These are phyloP conservation scores for Amanita molliuscula DNA, from an alignment of 768 basidiomycete species.

Conservation along the genomic window DNA sequence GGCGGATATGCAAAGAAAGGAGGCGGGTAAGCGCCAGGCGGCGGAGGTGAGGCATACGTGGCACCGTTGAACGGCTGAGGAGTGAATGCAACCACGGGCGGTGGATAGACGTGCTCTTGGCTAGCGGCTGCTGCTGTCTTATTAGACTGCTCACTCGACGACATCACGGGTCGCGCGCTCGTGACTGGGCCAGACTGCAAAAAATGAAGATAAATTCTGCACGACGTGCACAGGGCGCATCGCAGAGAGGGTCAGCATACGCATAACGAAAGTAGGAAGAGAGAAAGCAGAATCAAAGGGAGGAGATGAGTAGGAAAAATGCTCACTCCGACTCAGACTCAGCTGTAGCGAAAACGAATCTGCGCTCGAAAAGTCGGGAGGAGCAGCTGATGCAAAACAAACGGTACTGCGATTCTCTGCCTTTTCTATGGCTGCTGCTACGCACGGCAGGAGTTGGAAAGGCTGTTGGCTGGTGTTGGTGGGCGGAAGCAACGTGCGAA, in stretches of 20 bases:
- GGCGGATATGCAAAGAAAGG: conserved; percentile 33
- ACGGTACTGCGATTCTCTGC: neutral
- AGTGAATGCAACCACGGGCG: conserved; percentile 20
- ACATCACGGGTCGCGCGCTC: neutral
- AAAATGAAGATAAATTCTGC: neutral
- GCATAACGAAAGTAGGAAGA: conserved; percentile 6
- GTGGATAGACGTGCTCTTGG: conserved; percentile 24
- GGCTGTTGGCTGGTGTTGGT: conserved; percentile 6
- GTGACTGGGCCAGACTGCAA: neutral
- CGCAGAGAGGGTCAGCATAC: conserved; percentile 6
- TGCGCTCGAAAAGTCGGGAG: conserved; percentile 2
- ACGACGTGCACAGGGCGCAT: neutral
- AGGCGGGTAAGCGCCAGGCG: conserved; percentile 27
- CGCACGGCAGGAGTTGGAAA: conserved; percentile 6
- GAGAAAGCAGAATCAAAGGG: conserved; percentile 2
- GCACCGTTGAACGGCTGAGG: conserved; percentile 22
- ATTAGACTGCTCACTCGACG: conserved; percentile 26
- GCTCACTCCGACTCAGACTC: conserved; percentile 39
- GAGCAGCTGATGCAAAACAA: conserved; percentile 1
- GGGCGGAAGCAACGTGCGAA: conserved; percentile 15
- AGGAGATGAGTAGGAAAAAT: conserved; percentile 21
- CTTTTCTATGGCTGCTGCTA: neutral
- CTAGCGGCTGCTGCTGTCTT: conserved; percentile 17
- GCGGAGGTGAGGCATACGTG: conserved; percentile 21
- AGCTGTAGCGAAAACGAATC: conserved; percentile 8